phyloP scores from a whole-genome alignment of 805 yeast genomes.

The Hagleromyces aurorensis region DNA sequence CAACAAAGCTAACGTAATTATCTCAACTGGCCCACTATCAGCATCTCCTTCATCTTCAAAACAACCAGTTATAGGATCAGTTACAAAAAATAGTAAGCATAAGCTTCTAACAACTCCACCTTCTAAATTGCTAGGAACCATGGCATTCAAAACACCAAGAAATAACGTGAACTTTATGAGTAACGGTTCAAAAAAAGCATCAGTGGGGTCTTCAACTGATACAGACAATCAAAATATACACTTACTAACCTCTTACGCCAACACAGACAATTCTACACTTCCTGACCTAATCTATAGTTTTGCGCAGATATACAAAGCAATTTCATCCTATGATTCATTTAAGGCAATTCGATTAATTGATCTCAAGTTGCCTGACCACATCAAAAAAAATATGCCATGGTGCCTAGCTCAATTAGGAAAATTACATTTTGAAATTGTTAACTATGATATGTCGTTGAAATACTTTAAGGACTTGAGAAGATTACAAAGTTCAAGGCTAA shows the following conservation, averaged over 20 bases:
- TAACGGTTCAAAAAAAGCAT: constrained; percentile 6
- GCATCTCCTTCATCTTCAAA: constrained; percentile 9
- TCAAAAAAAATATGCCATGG: constrained; percentile 70
- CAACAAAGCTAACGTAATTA: constrained; percentile 13
- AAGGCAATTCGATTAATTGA: constrained; percentile 67
- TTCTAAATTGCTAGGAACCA: constrained; percentile 15
- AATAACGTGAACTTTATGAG: constrained; percentile 5
- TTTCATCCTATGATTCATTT: constrained; percentile 57
- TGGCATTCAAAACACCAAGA: constrained; percentile 21
- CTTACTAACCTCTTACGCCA: too few relatives aligned
- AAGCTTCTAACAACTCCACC: constrained; percentile 24
- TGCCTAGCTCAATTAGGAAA: constrained; percentile 74
- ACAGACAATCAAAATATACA: too few relatives aligned
- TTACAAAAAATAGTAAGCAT: constrained; percentile 9
- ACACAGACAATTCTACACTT: too few relatives aligned
- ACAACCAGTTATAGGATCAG: constrained; percentile 12
- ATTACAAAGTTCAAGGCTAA: constrained; percentile 67
- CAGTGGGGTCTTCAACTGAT: constrained; percentile 3
- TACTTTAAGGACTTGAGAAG: constrained; percentile 56
- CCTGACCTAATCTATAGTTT: constrained; percentile 14
- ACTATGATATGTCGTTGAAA: constrained; percentile 66
- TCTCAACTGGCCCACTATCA: constrained; percentile 11
- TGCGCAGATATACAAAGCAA: constrained; percentile 14
- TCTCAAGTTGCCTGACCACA: constrained; percentile 42
- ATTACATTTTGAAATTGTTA: constrained; percentile 78